These are phyloP conservation scores for Pelagophyceae sp. DNA, from an alignment of 352 stramenopile genomes.

Conservation along the genomic window DNA sequence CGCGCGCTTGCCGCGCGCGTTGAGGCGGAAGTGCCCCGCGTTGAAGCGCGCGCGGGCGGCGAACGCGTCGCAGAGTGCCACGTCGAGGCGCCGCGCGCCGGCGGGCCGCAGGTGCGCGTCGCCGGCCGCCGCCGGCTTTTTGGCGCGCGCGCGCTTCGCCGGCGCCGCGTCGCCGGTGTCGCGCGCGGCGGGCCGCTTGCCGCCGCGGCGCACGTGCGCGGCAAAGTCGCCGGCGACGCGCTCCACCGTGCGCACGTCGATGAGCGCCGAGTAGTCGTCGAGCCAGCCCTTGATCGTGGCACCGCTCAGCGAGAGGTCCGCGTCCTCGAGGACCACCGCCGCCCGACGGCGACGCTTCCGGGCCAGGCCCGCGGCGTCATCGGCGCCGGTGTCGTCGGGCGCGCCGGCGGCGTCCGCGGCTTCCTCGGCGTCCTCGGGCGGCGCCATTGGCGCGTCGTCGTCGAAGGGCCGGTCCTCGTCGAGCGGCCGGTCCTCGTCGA, in stretches of 20 bases:
- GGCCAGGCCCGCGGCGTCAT: not conserved
- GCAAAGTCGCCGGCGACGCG: not conserved
- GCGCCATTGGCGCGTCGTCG: not conserved
- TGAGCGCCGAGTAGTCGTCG: not conserved
- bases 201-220: not conserved
- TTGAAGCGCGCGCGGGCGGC: not conserved
- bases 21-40: not conserved
- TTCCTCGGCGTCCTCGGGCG: not conserved
- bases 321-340: not conserved
- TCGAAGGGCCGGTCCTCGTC: not conserved
- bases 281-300: constrained; percentile 12
- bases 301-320: not conserved
- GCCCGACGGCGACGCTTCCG: not conserved
- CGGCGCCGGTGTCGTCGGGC: not conserved
- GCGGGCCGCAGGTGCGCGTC: not conserved
- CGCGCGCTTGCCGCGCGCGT: not conserved
- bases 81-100: not conserved
- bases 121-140: no score
- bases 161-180: not conserved
- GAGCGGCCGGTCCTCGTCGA: not conserved
- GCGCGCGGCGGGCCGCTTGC: not conserved
- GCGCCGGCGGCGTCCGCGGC: not conserved
- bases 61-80: not conserved
- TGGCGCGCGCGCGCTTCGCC: not conserved
- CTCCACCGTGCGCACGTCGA: not conserved